These are phyloP conservation scores for Mycosarcoma maydis DNA, from an alignment of 1,284 basidiomycete genomes.

Conservation along the genomic window DNA sequence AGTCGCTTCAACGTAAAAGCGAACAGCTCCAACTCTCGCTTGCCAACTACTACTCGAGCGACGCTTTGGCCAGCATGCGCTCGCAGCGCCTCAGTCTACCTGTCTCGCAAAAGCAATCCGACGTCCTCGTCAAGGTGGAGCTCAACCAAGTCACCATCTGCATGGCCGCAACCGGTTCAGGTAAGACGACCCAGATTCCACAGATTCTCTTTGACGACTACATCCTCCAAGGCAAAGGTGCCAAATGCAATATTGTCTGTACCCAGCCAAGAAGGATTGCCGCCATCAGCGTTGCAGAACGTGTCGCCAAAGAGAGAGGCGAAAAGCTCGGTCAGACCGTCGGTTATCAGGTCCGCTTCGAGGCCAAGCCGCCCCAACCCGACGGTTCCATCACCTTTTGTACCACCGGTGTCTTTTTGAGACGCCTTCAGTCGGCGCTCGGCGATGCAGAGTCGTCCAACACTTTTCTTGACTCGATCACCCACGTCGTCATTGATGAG, in stretches of 20 bases:
- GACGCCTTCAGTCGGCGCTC: constrained; percentile 83
- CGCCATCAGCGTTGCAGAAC: constrained; percentile 90
- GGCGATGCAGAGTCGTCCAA: constrained; percentile 54
- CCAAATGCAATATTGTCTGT: constrained; percentile 88
- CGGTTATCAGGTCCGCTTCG: constrained; percentile 94
- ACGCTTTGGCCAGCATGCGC: constrained; percentile 76
- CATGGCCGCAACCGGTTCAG: constrained; percentile 94
- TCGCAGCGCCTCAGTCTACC: constrained; percentile 77
- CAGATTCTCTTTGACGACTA: constrained; percentile 89
- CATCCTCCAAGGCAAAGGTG: constrained; percentile 81
- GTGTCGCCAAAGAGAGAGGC: constrained; percentile 88
- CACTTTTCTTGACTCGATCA: constrained; percentile 78
- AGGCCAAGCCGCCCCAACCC: constrained; percentile 80
- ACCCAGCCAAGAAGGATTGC: constrained; percentile 93
- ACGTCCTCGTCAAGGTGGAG: constrained; percentile 73
- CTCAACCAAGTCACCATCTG: constrained; percentile 88
- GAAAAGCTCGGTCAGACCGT: constrained; percentile 78
- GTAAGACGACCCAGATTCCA: constrained; percentile 95
- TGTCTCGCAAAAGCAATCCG: constrained; percentile 69
- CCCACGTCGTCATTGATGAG: constrained; percentile 93
- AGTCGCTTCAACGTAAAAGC: constrained; percentile 72
- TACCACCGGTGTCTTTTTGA: constrained; percentile 91
- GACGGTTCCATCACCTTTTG: constrained; percentile 90
- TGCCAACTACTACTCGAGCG: constrained; percentile 75
- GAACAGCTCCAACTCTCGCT: constrained; percentile 72